Base-by-base conservation (phyloP, 2,329 filamentous ascomycete species). In the Exophiala viscosa region DNA sequence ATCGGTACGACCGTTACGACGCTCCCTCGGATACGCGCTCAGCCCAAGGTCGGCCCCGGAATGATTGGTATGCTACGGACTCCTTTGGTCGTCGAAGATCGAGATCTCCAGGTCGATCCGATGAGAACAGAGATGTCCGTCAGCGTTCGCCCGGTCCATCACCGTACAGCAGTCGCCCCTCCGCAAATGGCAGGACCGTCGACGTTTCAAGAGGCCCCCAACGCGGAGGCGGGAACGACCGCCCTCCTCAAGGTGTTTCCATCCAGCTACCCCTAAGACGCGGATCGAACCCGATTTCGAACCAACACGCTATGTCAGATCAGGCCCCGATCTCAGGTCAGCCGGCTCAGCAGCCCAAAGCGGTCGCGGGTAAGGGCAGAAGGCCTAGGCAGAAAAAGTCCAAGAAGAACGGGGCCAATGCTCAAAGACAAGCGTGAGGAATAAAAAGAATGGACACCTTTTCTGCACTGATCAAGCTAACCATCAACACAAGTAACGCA, bases 41-140 rank as follows among this genome's bases (percentile, higher is more conserved):
- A 14, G 42, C 20, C n/a, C 38, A 7, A 3, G 40, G 40, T n/a
- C 57, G 54, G 9, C 44, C 45, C 7, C 14, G 41, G 3, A 57
- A 50, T 49, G 43, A 50, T 23, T 61, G 53, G 52, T 60, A 61
- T 45, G 39, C 54, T 6, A 61, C 59, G 3, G 57, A 61, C 33
- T 61, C 59, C 6, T 61, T 61, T 43, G 59, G 59, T 31, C 48
- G 45, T 34, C 52, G 34, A 17, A 33, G 54, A 18, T 55, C 57
- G 3, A 53, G 47, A 32, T 59, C 59, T 6, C 49, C 53, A 32
- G 46, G 53, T 3, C 31, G 42, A 13, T 53, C 48, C 32, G 53
- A 54, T 46, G 45, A 46, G 7, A 38, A 45, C 23, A 36, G 44
- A 40, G n/a, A 32, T 34, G 44, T 39, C 33, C 52, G 48, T 15